Conservation (phyloP, 208 protist genomes). For the Leishmania mexicana region DNA sequence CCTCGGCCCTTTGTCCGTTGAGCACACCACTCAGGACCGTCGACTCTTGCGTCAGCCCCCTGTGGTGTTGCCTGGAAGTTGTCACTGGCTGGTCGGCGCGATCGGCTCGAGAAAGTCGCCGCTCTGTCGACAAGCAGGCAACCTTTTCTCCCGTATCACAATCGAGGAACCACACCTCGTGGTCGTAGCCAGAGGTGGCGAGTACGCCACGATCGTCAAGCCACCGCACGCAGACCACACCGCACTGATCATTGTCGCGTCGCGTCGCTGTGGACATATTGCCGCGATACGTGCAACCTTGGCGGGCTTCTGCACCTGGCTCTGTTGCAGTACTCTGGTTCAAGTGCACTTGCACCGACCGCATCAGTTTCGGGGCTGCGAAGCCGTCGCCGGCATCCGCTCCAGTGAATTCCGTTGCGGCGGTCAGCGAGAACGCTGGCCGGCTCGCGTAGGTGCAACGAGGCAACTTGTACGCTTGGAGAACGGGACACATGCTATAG, state of each 20-base stretch:
- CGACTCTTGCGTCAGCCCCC: background rate
- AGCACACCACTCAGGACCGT: background rate
- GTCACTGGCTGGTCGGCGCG: no score
- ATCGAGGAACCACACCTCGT: constrained; percentile 46
- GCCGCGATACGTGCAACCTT: background rate
- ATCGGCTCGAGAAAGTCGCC: constrained; percentile 27
- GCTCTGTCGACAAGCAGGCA: constrained; percentile 51
- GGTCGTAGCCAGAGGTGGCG: constrained; percentile 52
- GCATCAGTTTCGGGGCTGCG: background rate
- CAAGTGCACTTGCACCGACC: constrained; percentile 25
- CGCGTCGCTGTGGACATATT: background rate
- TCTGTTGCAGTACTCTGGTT: background rate
- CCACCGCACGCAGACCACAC: constrained; percentile 40
- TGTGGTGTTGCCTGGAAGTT: background rate
- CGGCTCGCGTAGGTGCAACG: constrained; percentile 38
- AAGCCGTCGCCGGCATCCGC: background rate
- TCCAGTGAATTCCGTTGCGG: background rate
- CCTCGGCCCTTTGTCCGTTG: background rate
- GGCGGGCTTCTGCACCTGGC: background rate
- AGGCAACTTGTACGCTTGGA: constrained; percentile 49
- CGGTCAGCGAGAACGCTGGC: constrained; percentile 22
- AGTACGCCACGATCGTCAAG: constrained; percentile 42
- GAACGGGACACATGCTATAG: constrained; percentile 54
- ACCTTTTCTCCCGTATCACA: constrained; percentile 32
- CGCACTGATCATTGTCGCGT: background rate